These are phyloP conservation scores for Boletellus sp. DNA, from an alignment of 1,284 basidiomycete species.

Conservation along the genomic window DNA sequence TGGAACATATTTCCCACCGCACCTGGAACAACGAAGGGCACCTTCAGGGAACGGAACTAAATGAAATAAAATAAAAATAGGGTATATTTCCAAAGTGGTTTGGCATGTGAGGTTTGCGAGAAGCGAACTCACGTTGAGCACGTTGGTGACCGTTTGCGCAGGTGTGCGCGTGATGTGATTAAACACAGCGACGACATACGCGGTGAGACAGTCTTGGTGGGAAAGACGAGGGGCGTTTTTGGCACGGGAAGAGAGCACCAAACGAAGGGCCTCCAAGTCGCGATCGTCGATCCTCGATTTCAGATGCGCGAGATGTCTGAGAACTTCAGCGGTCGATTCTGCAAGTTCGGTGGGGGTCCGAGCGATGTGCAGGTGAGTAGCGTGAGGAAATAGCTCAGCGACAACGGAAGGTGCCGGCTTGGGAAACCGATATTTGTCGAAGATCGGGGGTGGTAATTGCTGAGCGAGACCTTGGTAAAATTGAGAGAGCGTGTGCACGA, in stretches of 20 bases:
- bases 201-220: conserved; percentile 15
- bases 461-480: conserved; percentile 20
- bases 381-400: neutral
- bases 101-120: too few relatives aligned
- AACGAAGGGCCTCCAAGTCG: neutral
- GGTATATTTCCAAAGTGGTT: too few relatives aligned
- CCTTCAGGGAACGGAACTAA: conserved; percentile 27
- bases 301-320: conserved; percentile 10
- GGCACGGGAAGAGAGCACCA: neutral
- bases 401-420: neutral
- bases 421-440: conserved; percentile 13
- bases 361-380: neutral
- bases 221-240: conserved; percentile 11
- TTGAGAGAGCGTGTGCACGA: conserved; percentile 16
- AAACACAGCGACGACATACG: neutral
- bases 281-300: conserved; percentile 17
- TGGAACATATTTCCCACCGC: conserved; percentile 29
- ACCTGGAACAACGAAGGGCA: conserved; percentile 17
- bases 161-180: neutral
- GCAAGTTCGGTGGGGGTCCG: conserved; percentile 3
- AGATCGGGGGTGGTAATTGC: conserved; percentile 15
- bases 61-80: neutral
- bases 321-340: conserved; percentile 9
- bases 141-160: neutral
- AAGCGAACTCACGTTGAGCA: neutral